phyloP scores from a whole-genome alignment of 768 basidiomycete genomes.

The Leccinum ochraceum region DNA sequence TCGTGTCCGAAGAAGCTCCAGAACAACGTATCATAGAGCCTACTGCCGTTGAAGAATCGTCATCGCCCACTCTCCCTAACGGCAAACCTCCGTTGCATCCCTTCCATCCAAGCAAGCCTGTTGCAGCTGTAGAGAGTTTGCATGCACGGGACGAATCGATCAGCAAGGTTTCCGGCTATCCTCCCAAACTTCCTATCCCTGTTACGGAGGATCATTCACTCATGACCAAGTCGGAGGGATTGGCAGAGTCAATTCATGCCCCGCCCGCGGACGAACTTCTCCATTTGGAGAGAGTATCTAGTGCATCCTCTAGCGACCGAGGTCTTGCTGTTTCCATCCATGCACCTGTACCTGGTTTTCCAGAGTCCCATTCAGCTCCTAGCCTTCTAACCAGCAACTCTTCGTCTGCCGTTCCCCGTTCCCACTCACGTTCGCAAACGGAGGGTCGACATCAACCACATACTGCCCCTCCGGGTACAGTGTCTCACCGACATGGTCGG shows the following conservation, averaged over 20 bases:
- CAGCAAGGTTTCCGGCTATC: slow-evolving; percentile 16
- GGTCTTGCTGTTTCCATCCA: slow-evolving; percentile 57
- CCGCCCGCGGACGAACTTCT: slow-evolving; percentile 18
- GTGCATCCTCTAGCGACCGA: slow-evolving; percentile 29
- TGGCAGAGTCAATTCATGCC: slow-evolving; percentile 31
- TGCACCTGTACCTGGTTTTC: slow-evolving; percentile 44
- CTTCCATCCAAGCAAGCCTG: slow-evolving; percentile 50
- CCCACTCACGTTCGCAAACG: slow-evolving; percentile 59
- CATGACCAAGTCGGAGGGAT: slow-evolving; percentile 20
- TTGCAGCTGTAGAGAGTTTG: slow-evolving; percentile 23
- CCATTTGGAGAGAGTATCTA: slow-evolving; percentile 18
- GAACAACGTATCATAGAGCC: slow-evolving; percentile 24
- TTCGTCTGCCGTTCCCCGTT: slow-evolving; percentile 26
- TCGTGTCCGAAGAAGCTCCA: slow-evolving; percentile 7
- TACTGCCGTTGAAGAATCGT: slow-evolving; percentile 8
- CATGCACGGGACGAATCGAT: slow-evolving; percentile 14
- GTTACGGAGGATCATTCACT: slow-evolving; percentile 16
- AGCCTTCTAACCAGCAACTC: slow-evolving; percentile 35
- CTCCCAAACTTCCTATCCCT: slow-evolving; percentile 10
- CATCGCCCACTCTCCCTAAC: slow-evolving; percentile 12
- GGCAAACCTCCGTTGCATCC: slow-evolving; percentile 40
- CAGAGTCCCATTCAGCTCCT: slow-evolving; percentile 40
- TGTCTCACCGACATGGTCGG: slow-evolving; percentile 38
- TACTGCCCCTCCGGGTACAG: slow-evolving; percentile 24
- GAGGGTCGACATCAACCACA: slow-evolving; percentile 44